Conservation (phyloP, 2,329 filamentous ascomycete genomes). For the Aspergillus clavatus region DNA sequence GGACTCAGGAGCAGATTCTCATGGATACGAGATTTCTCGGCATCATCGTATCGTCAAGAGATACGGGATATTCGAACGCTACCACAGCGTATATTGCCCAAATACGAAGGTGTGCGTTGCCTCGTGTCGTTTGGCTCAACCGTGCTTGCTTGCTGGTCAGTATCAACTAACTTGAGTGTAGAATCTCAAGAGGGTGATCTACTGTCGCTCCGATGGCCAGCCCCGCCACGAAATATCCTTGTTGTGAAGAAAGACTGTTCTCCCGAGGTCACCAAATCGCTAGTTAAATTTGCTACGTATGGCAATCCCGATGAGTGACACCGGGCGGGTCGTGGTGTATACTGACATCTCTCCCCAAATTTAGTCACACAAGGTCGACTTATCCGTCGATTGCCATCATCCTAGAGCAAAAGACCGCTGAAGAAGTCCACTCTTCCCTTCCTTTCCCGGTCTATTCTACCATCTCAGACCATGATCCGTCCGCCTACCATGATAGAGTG, state of each 20-base stretch:
- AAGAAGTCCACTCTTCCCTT: conserved; percentile 64
- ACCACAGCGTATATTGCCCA: conserved; percentile 53
- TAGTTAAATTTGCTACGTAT: conserved; percentile 54
- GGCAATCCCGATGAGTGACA: not conserved
- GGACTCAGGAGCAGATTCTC: conserved; percentile 6
- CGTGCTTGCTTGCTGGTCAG: conserved; percentile 1
- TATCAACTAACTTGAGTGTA: conserved; percentile 26
- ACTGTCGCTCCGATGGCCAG: conserved; percentile 62
- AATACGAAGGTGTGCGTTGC: conserved; percentile 55
- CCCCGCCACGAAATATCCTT: conserved; percentile 63
- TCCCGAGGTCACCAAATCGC: conserved; percentile 50
- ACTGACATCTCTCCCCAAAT: not conserved
- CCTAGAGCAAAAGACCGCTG: conserved; percentile 72
- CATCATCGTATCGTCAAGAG: conserved; percentile 36
- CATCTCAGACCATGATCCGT: conserved; percentile 28
- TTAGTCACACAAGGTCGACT: conserved; percentile 67
- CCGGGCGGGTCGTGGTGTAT: not conserved
- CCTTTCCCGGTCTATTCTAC: conserved; percentile 66
- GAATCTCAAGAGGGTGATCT: conserved; percentile 57
- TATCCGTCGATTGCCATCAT: conserved; percentile 79
- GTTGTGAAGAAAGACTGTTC: conserved; percentile 63
- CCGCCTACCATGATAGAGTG: conserved; percentile 68
- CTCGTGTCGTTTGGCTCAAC: not conserved
- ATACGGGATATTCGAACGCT: conserved; percentile 44
- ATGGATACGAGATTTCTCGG: conserved; percentile 38